These are phyloP conservation scores for Saturnispora besseyi DNA, from an alignment of 805 yeast genomes.

Conservation along the genomic window DNA sequence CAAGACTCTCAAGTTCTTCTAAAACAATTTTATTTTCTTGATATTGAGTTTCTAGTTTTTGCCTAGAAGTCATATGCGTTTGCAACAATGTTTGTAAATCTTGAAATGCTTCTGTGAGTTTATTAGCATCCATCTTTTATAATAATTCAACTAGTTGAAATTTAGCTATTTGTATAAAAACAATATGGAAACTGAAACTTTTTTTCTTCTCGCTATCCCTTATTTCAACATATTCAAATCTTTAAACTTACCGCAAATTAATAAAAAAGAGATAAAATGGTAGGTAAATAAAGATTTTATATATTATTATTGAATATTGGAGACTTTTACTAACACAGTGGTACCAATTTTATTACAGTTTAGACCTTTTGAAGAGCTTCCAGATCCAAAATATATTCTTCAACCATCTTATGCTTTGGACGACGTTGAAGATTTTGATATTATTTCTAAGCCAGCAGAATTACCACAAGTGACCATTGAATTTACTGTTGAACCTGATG, in stretches of 20 bases:
- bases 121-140: background rate
- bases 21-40: conserved; percentile 90
- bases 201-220: background rate
- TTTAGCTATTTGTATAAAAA: conserved; percentile 31
- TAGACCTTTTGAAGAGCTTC: conserved; percentile 39
- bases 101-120: conserved; percentile 15
- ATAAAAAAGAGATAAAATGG: background rate
- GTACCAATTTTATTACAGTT: conserved; percentile 23
- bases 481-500: background rate
- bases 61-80: conserved; percentile 62
- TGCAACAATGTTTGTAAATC: conserved; percentile 26
- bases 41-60: conserved; percentile 82
- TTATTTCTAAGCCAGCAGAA: background rate
- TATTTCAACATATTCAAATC: background rate
- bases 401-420: conserved; percentile 25
- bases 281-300: background rate
- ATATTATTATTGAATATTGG: too few species aligned
- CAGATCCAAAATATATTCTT: conserved; percentile 39
- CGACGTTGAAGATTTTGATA: background rate
- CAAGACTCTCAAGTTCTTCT: conserved; percentile 55
- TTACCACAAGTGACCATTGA: background rate
- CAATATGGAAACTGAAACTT: too few species aligned
- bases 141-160: conserved; percentile 33
- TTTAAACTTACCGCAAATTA: background rate
- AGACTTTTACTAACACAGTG: background rate